Evolutionary conservation across 805 yeast genomes (phyloP).

Genomic region (Yarrowia deformans): DNA sequence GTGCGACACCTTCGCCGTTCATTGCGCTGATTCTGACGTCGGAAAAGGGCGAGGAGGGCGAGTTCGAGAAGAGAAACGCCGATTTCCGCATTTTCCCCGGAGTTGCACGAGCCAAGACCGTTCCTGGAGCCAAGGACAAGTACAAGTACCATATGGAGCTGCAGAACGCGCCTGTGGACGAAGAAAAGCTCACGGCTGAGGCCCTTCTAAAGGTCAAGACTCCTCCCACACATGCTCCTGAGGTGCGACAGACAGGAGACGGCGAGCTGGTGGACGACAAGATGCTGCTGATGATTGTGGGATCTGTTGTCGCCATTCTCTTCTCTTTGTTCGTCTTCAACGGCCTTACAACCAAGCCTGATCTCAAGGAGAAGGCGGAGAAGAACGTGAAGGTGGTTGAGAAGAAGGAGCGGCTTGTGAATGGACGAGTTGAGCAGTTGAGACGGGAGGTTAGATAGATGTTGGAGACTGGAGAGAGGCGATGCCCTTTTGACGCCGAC

Average conservation of each 20-base stretch:
- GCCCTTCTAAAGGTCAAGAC: conserved; percentile 24
- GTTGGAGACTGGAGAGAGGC: background rate
- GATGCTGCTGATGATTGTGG: conserved; percentile 25
- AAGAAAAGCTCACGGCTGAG: conserved; percentile 10
- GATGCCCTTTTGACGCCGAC: too few species aligned
- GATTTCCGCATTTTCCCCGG: conserved; percentile 21
- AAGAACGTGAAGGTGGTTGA: background rate
- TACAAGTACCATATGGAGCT: conserved; percentile 38
- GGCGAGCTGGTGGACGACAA: conserved; percentile 18
- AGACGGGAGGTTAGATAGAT: background rate
- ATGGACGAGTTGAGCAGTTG: conserved; percentile 8
- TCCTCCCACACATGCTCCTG: conserved; percentile 20
- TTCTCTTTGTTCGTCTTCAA: conserved; percentile 1
- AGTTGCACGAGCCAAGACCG: conserved; percentile 4
- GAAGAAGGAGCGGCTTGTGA: conserved; percentile 2
- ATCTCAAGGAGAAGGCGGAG: background rate
- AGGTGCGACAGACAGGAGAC: conserved; percentile 9
- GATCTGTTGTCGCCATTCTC: background rate
- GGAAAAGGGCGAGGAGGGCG: conserved; percentile 43
- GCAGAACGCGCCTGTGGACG: conserved; percentile 26
- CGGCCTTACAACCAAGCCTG: background rate
- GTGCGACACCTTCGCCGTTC: conserved; percentile 77
- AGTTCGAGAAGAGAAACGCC: conserved; percentile 18
- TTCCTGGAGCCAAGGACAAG: conserved; percentile 29
- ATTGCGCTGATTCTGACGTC: conserved; percentile 67